Base-by-base conservation (phyloP, 2,329 filamentous ascomycete genomes). In the Aureobasidium sp. region DNA sequence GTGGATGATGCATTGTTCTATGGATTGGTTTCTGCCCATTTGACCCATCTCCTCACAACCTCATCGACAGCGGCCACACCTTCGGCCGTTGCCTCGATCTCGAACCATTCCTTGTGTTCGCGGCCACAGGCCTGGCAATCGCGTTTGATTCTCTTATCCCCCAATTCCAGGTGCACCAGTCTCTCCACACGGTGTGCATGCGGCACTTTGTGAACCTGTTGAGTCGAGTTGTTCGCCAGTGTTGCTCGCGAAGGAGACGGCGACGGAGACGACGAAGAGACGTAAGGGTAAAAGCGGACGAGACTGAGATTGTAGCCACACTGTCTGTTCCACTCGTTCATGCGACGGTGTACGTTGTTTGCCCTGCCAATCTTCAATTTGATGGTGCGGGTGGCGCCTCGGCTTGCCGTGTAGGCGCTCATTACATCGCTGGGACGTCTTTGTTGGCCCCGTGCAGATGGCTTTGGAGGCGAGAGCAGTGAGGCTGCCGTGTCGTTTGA, bases 91-190 rank as follows among this genome's bases (percentile, higher is more conserved):
- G 90, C 89, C 65, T 90, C 85, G 1, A 97, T 86, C 76, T 95
- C 89, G 72, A 99, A 99, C 93, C 93, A 99, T 77, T 99, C 94
- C 58, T 87, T 81, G 74, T 99, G 94, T 68, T 91, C 87, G 70
- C 86, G 87, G 1, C 91, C 91, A 71, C 94, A 99, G 1, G 85
- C 82, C 5, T 80, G 79, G 70, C 94, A 99, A 58, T 83, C 83
- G 20, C 73, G 85, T 75, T 81, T 85, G 63, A 76, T 86, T 74
- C 74, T 77, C 67, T 80, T 76, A 44, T 80, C 80, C 5, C 80
- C 81, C n/a, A 97, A 81, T 76, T 99, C 94, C 15, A 97, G 78
- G 73, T 99, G 94, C 48, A 97, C 88, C 63, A 99, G 76, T 29
- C 91, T 82, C 78, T 99, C 94, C 12, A 97, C 91, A 51, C 90